Base-by-base conservation (phyloP, 257 asterid species). In the Knoxia roxburghii region DNA sequence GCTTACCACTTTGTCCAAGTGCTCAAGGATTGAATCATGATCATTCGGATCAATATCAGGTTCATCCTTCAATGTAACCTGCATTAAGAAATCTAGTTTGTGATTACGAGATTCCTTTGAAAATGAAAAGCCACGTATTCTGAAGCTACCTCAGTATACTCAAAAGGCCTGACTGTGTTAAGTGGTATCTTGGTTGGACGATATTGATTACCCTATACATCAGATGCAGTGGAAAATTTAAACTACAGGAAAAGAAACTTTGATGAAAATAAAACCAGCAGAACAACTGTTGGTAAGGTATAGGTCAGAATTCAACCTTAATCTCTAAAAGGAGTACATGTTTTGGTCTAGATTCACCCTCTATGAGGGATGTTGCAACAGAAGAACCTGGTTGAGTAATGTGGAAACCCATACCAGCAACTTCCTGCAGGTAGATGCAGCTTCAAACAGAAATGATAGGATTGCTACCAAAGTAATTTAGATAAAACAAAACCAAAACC, bases 361-460 rank as follows among this genome's bases (percentile, higher is more conserved):
- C 99, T 72, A 90, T 90, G 74, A 94, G 83, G 48, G 99, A 94
- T 54, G 97, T 94, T 55, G 97, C 99, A 59, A 93, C 96, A 40
- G 99, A 93, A 61, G 99, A 93, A 77, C 99, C 99, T 45, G 99
- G 99, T 73, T 93, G 99, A 71, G 96, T 90, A 75, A 93, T 86
- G 85, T 90, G 99, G 79, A 93, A 93, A 72, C 99, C 99, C 99
- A 90, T 93, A 60, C 99, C 99, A 29, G 99, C 83, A 74, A 90
- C 96, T 89, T 90, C 99, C 99, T 93, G 85, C 72, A 71, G 57
- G 35, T 56, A 65, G 73, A 61, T 67, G 57, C 68, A 69, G 57
- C 52, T 75, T 61, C 67, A 73, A 77, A 59, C 65, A 73, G 76
- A 72, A 17, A 64, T 55, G 55, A 67, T 29, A 65, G 51, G 26